Base-by-base conservation (phyloP, 768 basidiomycete species). In the Porpolomopsis calyptriformis region DNA sequence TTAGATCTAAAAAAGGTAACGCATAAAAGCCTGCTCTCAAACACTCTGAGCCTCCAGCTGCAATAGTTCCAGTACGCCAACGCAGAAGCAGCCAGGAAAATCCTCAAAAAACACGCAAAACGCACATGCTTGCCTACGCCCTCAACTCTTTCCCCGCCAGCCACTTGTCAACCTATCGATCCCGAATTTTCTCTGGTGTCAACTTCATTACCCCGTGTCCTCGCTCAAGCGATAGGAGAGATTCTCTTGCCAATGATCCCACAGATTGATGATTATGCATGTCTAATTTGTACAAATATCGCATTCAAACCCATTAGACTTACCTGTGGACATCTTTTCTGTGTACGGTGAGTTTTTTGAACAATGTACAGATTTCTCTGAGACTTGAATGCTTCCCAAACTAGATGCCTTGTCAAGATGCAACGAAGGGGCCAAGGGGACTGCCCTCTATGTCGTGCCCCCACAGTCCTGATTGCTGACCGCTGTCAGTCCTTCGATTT, bases 261-360 rank as follows among this genome's bases (percentile, higher is more conserved):
- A 2, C 76, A 77, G 46, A 63, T 88, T 10, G 85, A 89, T 48
- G 86, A 94, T 62, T 96, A 92, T 58, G 65, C 77, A 1, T 97
- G 92, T 54, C 67, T 83, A 31, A 93, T 96, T 48, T 96, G 93
- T 63, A 86, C 82, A 2, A 77, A 75, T 49, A 80, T 97, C 52
- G 93, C 91, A 4, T 97, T 92, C 72, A 91, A 90, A 60, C 93
- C 93, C 0, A 84, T 94, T 42, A 69, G 91, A 8, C 71, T 97
- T 2, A 60, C 63, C 14, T 97, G 92, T 49, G 73, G 82, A 0
- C 92, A 94, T 61, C 66, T 85, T 14, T 85, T 85, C 54, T 85
- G 83, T 48, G 80, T 85, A 3, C 64, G 83, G 61, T 44, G 27
- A 9, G 19, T 42, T 8, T 9, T n/a, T n/a, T 4, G 4, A 4